Conservation (phyloP, 2,329 filamentous ascomycete species). For the Beauveria medogensis region DNA sequence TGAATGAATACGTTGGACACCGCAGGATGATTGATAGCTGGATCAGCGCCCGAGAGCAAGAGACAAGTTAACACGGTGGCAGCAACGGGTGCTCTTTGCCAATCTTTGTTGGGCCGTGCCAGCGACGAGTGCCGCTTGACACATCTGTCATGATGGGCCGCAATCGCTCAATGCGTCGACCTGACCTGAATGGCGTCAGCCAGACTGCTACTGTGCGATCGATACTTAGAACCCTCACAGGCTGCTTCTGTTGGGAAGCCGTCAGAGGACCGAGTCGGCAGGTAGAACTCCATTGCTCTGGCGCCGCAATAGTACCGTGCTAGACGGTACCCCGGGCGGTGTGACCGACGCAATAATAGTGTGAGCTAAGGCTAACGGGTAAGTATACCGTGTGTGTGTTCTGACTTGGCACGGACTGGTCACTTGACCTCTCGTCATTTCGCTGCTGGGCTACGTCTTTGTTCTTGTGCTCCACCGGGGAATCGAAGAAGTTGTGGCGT, state of each 20-base stretch:
- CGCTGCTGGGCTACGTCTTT: constrained; percentile 2
- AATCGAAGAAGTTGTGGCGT: neutral
- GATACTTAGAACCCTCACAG: neutral
- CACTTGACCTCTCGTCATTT: constrained; percentile 14
- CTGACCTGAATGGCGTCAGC: constrained; percentile 7
- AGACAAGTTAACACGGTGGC: constrained; percentile 1
- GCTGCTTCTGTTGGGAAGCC: neutral
- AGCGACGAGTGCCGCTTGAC: neutral
- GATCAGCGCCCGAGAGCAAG: neutral
- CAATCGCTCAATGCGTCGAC: constrained; percentile 2
- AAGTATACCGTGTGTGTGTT: neutral
- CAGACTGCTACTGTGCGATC: neutral
- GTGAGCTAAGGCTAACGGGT: neutral
- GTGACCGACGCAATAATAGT: neutral
- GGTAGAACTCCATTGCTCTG: neutral
- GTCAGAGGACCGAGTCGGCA: neutral
- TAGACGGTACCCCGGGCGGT: neutral
- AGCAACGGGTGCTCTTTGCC: neutral
- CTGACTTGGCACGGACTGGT: constrained; percentile 3
- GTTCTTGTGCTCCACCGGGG: neutral
- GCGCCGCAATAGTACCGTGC: neutral
- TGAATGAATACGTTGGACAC: too few relatives aligned
- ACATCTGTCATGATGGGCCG: neutral
- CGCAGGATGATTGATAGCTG: neutral
- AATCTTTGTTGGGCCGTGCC: constrained; percentile 1